Evolutionary conservation across 345 rosid genomes (phyloP).

Genomic region (Gossypium turneri): DNA sequence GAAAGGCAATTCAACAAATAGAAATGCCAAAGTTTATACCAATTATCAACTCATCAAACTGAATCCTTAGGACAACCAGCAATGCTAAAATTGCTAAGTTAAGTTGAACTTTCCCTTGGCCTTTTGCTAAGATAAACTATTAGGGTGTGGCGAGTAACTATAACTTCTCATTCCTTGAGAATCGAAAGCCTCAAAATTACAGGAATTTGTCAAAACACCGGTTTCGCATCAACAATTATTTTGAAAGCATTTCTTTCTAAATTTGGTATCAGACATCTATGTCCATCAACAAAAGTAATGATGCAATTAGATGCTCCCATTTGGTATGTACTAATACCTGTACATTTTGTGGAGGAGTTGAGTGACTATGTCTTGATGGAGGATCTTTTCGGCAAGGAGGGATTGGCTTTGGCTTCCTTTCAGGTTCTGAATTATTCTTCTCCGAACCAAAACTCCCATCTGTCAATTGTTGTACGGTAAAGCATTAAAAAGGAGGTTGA

Average conservation of each 20-base stretch:
- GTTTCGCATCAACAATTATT: not conserved
- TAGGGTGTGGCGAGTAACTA: not conserved
- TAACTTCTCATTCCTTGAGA: constrained; percentile 2
- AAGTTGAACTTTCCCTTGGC: not conserved
- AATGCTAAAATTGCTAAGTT: not conserved
- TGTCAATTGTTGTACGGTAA: constrained; percentile 19
- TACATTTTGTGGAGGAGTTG: constrained; percentile 47
- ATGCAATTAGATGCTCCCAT: not conserved
- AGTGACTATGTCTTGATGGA: constrained; percentile 49
- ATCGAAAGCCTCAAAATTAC: not conserved
- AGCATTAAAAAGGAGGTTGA: not conserved
- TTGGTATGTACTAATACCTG: constrained; percentile 3
- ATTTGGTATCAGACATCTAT: constrained; percentile 4
- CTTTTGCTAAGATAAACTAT: not conserved
- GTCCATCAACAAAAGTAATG: constrained; percentile 5
- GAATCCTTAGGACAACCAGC: not conserved
- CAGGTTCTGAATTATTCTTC: constrained; percentile 65
- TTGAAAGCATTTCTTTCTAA: not conserved
- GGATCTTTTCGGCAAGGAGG: constrained; percentile 46
- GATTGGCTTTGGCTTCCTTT: constrained; percentile 52
- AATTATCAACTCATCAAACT: not conserved
- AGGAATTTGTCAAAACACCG: not conserved
- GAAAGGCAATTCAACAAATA: constrained; percentile 7
- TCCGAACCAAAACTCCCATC: constrained; percentile 85
- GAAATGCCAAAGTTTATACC: not conserved